Evolutionary conservation across 2,329 filamentous ascomycete genomes (phyloP).

Genomic region (Chaetomiaceae sp.): DNA sequence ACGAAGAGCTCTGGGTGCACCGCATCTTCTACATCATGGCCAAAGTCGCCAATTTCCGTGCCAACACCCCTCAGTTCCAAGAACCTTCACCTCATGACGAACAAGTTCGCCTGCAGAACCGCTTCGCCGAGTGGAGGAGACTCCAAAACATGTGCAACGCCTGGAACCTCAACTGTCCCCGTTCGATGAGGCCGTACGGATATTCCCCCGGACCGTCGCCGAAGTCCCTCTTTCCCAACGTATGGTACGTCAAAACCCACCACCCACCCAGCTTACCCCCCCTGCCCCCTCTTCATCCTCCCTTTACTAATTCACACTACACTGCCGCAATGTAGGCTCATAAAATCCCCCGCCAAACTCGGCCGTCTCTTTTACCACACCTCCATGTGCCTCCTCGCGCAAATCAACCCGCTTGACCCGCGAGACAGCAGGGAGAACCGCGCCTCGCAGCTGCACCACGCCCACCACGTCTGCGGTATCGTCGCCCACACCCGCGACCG

Average conservation of each 20-base stretch:
- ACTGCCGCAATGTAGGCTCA: slow-evolving; percentile 61
- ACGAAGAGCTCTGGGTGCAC: slow-evolving; percentile 83
- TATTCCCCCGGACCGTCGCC: slow-evolving; percentile 67
- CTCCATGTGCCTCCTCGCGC: slow-evolving; percentile 72
- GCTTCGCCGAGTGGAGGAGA: slow-evolving; percentile 70
- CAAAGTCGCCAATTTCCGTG: slow-evolving; percentile 81
- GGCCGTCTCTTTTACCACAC: slow-evolving; percentile 87
- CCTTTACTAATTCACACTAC: not conserved
- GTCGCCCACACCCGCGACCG: slow-evolving; percentile 71
- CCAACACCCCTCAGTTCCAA: slow-evolving; percentile 59
- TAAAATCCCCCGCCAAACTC: slow-evolving; percentile 76
- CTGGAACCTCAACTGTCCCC: slow-evolving; percentile 75
- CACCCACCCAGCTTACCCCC: not conserved
- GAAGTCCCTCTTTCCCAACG: slow-evolving; percentile 76
- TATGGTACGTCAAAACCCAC: slow-evolving; percentile 58
- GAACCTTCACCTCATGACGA: slow-evolving; percentile 58
- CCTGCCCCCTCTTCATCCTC: slow-evolving; percentile 9
- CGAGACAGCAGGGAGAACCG: slow-evolving; percentile 63
- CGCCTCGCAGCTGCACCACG: slow-evolving; percentile 66
- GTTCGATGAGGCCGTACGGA: slow-evolving; percentile 82
- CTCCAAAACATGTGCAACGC: slow-evolving; percentile 77
- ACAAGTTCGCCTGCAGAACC: slow-evolving; percentile 58
- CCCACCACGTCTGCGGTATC: slow-evolving; percentile 84
- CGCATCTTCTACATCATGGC: slow-evolving; percentile 84
- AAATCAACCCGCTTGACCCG: slow-evolving; percentile 68